A percentile compares a stretch with the other conserved stretches of the same genome.
These are phyloP conservation scores for Talaromyces sp. DNA, from an alignment of 2,329 filamentous ascomycete genomes.

Conservation along the genomic window DNA sequence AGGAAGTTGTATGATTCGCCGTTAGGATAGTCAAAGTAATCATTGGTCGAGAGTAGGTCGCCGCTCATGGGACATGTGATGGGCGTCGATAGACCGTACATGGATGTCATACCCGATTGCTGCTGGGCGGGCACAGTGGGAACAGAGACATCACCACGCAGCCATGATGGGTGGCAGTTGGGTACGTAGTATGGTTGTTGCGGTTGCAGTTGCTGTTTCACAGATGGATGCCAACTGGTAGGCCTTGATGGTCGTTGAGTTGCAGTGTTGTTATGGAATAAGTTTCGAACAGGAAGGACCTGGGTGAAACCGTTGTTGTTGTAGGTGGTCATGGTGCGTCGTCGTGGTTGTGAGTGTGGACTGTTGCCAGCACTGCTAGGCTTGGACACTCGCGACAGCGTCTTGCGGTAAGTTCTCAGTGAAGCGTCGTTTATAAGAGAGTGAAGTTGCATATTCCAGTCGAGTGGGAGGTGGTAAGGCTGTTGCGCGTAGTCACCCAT, in stretches of 20 bases:
- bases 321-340: constrained; percentile 42
- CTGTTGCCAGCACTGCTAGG: constrained; percentile 65
- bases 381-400: constrained; percentile 52
- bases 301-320: background rate
- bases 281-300: background rate
- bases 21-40: constrained; percentile 18
- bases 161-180: constrained; percentile 13
- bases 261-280: background rate
- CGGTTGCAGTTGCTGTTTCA: constrained; percentile 31
- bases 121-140: background rate
- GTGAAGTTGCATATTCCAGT: constrained; percentile 23
- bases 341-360: constrained; percentile 46
- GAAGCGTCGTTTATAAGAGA: constrained; percentile 35
- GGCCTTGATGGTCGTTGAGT: constrained; percentile 49
- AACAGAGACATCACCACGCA: constrained; percentile 1
- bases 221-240: constrained; percentile 70
- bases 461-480: constrained; percentile 24
- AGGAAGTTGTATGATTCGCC: constrained; percentile 13
- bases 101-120: constrained; percentile 1
- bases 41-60: constrained; percentile 19
- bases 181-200: constrained; percentile 9
- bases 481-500: constrained; percentile 31
- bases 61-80: constrained; percentile 16
- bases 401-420: constrained; percentile 49
- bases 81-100: constrained; percentile 14